phyloP scores from a whole-genome alignment of 306 rosid species.

The Rosa lucieae region DNA sequence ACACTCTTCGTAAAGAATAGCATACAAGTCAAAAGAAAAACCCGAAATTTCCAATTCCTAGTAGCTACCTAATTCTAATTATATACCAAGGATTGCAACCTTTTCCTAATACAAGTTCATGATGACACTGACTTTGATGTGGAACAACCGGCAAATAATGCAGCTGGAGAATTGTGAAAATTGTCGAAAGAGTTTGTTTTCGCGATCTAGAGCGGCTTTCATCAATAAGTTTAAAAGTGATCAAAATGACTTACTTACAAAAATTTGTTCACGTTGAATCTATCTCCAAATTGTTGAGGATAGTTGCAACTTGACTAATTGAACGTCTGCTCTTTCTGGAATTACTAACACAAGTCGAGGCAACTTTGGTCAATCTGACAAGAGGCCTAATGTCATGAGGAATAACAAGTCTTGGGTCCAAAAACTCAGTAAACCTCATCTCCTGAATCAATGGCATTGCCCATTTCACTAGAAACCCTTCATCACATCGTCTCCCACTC shows the following conservation, averaged over 20 bases:
- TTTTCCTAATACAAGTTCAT: not conserved
- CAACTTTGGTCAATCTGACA: slow-evolving; percentile 77
- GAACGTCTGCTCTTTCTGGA: slow-evolving; percentile 74
- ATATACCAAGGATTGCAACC: not conserved
- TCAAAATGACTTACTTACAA: not conserved
- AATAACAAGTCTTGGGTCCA: slow-evolving; percentile 59
- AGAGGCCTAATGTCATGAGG: slow-evolving; percentile 49
- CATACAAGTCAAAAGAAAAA: not conserved
- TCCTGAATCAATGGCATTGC: slow-evolving; percentile 79
- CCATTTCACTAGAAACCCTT: slow-evolving; percentile 66
- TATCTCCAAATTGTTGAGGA: slow-evolving; percentile 61
- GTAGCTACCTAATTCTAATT: slow-evolving; percentile 1
- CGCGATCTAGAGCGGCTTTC: not conserved
- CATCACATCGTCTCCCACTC: slow-evolving; percentile 75
- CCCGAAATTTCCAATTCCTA: not conserved
- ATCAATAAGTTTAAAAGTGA: not conserved
- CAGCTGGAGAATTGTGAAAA: not conserved
- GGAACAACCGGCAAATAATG: not conserved
- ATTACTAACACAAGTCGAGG: slow-evolving; percentile 79
- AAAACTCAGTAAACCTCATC: slow-evolving; percentile 48
- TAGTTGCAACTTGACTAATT: slow-evolving; percentile 62
- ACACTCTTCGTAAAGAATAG: not conserved
- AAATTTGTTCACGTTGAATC: slow-evolving; percentile 6
- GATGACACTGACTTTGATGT: slow-evolving; percentile 8
- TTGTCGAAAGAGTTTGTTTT: not conserved